Evolutionary conservation across 805 yeast species (phyloP).

Genomic region (Cephaloascus fragrans): DNA sequence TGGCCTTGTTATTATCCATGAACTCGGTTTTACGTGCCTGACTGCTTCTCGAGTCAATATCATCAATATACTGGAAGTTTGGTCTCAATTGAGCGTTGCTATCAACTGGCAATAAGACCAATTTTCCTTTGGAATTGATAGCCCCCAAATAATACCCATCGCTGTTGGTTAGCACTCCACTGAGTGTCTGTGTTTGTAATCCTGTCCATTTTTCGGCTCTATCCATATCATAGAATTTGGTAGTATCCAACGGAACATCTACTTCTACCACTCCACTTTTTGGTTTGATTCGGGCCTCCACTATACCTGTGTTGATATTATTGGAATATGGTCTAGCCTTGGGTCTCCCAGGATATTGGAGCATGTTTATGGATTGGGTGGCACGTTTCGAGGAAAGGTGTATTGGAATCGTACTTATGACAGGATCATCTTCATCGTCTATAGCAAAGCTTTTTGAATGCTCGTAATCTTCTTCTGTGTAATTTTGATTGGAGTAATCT

Average conservation of each 20-base stretch:
- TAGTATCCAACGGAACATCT: slow-evolving; percentile 64
- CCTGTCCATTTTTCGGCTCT: slow-evolving; percentile 59
- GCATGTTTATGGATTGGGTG: slow-evolving; percentile 22
- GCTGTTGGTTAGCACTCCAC: slow-evolving; percentile 55
- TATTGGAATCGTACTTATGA: neutral
- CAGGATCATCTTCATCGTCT: neutral
- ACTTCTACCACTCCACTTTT: slow-evolving; percentile 60
- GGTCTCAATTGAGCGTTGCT: slow-evolving; percentile 75
- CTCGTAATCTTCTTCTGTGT: neutral
- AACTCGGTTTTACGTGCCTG: slow-evolving; percentile 26
- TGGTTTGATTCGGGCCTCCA: slow-evolving; percentile 47
- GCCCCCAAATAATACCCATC: slow-evolving; percentile 41
- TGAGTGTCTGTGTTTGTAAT: slow-evolving; percentile 49
- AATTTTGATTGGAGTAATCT: neutral
- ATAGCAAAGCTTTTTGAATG: too few species aligned
- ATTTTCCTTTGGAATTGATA: slow-evolving; percentile 27
- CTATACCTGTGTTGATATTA: slow-evolving; percentile 22
- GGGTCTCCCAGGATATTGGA: slow-evolving; percentile 59
- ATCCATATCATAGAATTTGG: slow-evolving; percentile 53
- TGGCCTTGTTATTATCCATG: slow-evolving; percentile 22
- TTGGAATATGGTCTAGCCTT: slow-evolving; percentile 26
- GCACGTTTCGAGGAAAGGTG: neutral
- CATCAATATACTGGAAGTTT: slow-evolving; percentile 70
- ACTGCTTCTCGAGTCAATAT: slow-evolving; percentile 34
- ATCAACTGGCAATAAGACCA: slow-evolving; percentile 58